Evolutionary conservation across 1,284 basidiomycete species (phyloP).

Genomic region (Ceratobasidium sp.): DNA sequence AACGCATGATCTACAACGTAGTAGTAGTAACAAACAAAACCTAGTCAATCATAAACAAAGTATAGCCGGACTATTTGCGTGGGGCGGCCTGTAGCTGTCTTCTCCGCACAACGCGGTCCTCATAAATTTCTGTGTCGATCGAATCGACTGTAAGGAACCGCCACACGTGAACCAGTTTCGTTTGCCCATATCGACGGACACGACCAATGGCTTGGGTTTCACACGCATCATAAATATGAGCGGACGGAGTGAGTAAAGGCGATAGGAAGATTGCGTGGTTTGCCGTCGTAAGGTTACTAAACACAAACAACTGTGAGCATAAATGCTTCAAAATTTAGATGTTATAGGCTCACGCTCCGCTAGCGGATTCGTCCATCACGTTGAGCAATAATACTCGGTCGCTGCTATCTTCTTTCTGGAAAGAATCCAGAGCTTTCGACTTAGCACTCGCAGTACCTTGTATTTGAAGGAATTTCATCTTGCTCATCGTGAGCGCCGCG

Average conservation of each 20-base stretch:
- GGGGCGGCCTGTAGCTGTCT: conserved; percentile 24
- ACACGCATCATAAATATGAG: conserved; percentile 79
- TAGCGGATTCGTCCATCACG: conserved; percentile 94
- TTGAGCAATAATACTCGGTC: conserved; percentile 87
- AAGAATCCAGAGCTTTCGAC: conserved; percentile 85
- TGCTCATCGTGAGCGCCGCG: conserved; percentile 80
- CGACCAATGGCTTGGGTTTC: conserved; percentile 94
- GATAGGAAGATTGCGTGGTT: conserved; percentile 97
- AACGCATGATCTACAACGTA: neutral
- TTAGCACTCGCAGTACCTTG: conserved; percentile 81
- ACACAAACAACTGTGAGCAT: conserved; percentile 1
- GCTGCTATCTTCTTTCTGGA: conserved; percentile 82
- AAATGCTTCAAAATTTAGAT: no score
- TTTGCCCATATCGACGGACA: conserved; percentile 88
- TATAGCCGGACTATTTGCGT: conserved; percentile 4
- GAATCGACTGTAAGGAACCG: conserved; percentile 86
- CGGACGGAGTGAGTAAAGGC: conserved; percentile 81
- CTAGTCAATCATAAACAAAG: neutral
- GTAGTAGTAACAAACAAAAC: neutral
- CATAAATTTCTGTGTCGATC: conserved; percentile 86
- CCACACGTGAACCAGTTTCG: conserved; percentile 84
- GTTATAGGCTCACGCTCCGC: conserved; percentile 70
- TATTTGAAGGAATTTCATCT: conserved; percentile 85
- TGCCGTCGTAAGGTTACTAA: conserved; percentile 85
- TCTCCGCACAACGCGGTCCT: conserved; percentile 48